phyloP scores from a whole-genome alignment of 2,329 filamentous ascomycete species.

The Coniella vitis region DNA sequence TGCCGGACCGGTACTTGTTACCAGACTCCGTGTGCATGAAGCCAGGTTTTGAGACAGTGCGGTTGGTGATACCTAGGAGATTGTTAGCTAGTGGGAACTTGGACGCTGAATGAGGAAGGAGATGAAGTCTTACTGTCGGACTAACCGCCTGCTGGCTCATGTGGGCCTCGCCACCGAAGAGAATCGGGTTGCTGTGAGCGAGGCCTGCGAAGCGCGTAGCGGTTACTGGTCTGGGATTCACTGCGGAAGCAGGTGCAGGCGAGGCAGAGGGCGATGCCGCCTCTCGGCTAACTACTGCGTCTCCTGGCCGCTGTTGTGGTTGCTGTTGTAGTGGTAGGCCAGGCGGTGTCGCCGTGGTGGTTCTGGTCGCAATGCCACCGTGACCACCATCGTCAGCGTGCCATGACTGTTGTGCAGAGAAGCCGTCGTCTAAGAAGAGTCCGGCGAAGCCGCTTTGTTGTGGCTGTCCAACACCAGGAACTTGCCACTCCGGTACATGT shows the following conservation, averaged over 20 bases:
- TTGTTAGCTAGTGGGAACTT: constrained; percentile 8
- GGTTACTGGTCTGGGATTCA: background rate
- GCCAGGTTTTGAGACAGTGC: background rate
- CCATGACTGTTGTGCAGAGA: constrained; percentile 2
- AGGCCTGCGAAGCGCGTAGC: no score
- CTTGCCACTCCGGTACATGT: background rate
- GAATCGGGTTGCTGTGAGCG: background rate
- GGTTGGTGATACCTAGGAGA: constrained; percentile 6
- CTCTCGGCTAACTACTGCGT: background rate
- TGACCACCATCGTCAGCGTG: constrained; percentile 8
- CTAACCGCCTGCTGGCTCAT: constrained; percentile 2
- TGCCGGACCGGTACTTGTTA: background rate
- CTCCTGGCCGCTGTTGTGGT: background rate
- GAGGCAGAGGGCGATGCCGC: background rate
- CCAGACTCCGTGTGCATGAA: background rate
- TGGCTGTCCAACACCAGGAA: background rate
- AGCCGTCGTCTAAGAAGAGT: background rate
- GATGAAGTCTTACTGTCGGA: constrained; percentile 7
- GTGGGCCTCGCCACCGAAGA: background rate
- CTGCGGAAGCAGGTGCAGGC: constrained; percentile 3
- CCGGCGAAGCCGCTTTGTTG: background rate
- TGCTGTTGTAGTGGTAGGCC: background rate
- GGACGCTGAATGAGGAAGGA: background rate
- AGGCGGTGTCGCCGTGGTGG: background rate
- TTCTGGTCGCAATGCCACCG: background rate